Evolutionary conservation across 345 rosid genomes (phyloP), one percentile per base, ranked within the genome.

Genomic region (Aethionema arabicum): DNA sequence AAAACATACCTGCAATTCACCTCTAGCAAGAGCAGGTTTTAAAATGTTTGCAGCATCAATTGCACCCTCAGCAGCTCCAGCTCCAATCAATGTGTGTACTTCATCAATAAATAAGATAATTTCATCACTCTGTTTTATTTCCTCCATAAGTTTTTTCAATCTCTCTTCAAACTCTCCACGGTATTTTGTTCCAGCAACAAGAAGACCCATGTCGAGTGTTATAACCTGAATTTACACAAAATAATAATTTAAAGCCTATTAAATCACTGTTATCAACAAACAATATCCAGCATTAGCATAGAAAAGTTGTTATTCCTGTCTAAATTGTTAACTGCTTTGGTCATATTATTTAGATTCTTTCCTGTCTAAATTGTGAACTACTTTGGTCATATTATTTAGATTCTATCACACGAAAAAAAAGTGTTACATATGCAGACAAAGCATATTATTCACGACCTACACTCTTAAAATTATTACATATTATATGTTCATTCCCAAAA

Each of bases 141-240:
- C 99, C 81, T 93, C 99, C 99, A 93, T 93, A 46, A 93, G 85
- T 69, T 93, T 93, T 83, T 93, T 93, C 70, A 93, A 62, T 67
- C 99, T 84, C 78, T 93, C 99, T 74, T 93, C 99, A 74, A 93
- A 93, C 73, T 90, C 97, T 71, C 95, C 99, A 61, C 99, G 96
- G 48, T 93, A 90, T 74, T 93, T 93, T 2, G 99, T 93, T 69
- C 99, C 99, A 74, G 99, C 99, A 77, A 93, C 97, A 48, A 93
- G 87, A 73, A 93, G 97, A 72, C 99, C 99, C 97, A 93, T 93
- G 77, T 93, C 99, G 52, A 93, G 89, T 50, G 95, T 87, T 36
- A 90, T 93, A 59, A 93, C 97, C 99, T 90, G 67, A 45, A 63
- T 45, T 60, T 15, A 9, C 31, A 66, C 30, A 66, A 52, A 67